phyloP scores from a whole-genome alignment of 139 green algal genomes.

The Coelastrella sp. region DNA sequence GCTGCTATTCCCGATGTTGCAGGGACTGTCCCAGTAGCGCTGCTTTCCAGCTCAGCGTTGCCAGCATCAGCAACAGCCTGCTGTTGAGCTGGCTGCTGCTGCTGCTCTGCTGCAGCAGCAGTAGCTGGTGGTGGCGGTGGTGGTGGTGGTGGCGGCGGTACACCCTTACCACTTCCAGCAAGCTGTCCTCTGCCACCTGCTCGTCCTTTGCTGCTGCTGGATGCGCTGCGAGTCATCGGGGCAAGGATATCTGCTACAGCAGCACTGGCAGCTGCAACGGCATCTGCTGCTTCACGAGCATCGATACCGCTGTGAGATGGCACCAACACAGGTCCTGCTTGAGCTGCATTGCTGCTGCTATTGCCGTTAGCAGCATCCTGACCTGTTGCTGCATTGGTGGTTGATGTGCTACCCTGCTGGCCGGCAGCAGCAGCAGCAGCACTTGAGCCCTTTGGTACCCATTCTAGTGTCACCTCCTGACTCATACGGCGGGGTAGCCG shows the following conservation, averaged over 20 bases:
- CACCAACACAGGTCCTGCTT: background rate
- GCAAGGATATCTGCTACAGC: conserved; percentile 18
- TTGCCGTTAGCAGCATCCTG: background rate
- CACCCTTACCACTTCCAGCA: too few species aligned
- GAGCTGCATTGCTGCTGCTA: background rate
- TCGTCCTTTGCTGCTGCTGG: conserved; percentile 3
- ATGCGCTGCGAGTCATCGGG: background rate
- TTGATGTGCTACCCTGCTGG: too few species aligned
- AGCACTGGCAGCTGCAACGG: conserved; percentile 17
- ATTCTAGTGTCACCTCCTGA: background rate
- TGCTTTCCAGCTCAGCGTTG: background rate
- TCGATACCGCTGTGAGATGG: conserved; percentile 2
- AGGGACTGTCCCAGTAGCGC: background rate
- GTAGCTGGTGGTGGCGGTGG: too few species aligned
- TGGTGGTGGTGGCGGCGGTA: too few species aligned
- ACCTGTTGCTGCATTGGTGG: background rate
- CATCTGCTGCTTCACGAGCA: conserved; percentile 9
- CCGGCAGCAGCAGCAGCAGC: conserved; percentile 33
- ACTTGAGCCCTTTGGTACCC: background rate
- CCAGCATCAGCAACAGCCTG: background rate
- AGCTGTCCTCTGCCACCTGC: background rate
- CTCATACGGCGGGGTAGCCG: conserved; percentile 4
- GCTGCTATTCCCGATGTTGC: background rate
- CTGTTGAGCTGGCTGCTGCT: too few species aligned
- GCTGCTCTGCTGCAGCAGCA: too few species aligned